Evolutionary conservation across 805 yeast species (phyloP), one percentile per base, ranked within the genome.

Genomic region (Sugiyamaella marilandica): DNA sequence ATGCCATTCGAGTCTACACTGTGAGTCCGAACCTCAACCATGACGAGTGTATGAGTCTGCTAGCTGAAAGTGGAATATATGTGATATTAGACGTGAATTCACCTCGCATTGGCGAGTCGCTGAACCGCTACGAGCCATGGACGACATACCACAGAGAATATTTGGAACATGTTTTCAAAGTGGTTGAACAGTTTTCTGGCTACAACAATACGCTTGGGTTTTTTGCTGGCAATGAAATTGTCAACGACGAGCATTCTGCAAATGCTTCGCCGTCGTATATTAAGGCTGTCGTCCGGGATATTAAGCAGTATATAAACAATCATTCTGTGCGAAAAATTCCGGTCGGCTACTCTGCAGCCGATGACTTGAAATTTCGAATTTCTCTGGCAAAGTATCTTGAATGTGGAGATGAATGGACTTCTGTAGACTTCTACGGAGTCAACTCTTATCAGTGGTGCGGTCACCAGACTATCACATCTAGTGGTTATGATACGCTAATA

Each of bases 301-400:
- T 92, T 73, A 91, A 91, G 67, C 70, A 71, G 29, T 92, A 85
- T 65, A 82, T 88, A 55, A 65, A 70, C 8, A 61, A 65, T 26
- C 80, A 87, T 61, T 69, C 82, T 2, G 77, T 81, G 1, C 76
- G 99, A 51, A 62, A 63, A 11, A 79, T 92, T 14, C 98, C 98
- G 0, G 87, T 92, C 35, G 98, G 98, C 0, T 92, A 92, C 67
- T 89, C 97, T 0, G 97, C 98, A 0, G 98, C 97, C 0, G 98
- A 92, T 70, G 97, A 91, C 63, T 75, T 91, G 55, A 70, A 75
- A 49, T 91, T 80, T 68, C 75, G 98, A 62, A 78, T 80, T 8
- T 78, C 96, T 0, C 74, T 91, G 46, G 85, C 97, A 0, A 77
- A 81, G 53, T 92, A 87, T 65, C 75, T 92, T 52, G 92, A 85